Evolutionary conservation across 768 basidiomycete species (phyloP), one percentile per base, ranked within the genome.

Genomic region (Tephrocybe sp.): DNA sequence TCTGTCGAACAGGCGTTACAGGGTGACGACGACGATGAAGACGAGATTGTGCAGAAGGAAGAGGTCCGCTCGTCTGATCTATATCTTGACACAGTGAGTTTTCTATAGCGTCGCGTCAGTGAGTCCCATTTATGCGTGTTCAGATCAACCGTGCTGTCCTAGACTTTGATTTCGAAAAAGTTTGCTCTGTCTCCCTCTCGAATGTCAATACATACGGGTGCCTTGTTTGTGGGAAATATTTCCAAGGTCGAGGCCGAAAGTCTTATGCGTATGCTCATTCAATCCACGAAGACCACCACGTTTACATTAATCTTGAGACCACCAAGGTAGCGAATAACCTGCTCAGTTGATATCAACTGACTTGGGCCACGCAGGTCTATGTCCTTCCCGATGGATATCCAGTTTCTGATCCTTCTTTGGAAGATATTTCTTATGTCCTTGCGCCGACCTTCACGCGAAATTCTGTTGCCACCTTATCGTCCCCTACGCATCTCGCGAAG

Each of bases 151-250:
- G 97, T 54, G 82, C 80, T 41, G 77, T 84, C 39, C 82, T 99
- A 51, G 97, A 99, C 69, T 99, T 99, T 71, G 97, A 99, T 72
- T 99, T 99, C 61, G 97, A 99, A 73, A 94, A 96, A 76, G 82
- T 98, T 22, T 99, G 97, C 77, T 98, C 96, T 8, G 92, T 98
- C 45, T 97, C 92, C 32, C 77, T 92, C 48, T 89, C 91, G 36
- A 96, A 98, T 70, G 94, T 97, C 77, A 97, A 99, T 70, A 89
- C 89, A 56, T 99, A 99, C 64, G 93, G 92, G 31, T 99, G 97
- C 65, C 82, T 99, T 47, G 95, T 98, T 13, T 95, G 92, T 65
- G 97, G 97, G 49, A 98, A 97, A 73, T 99, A 98, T 68, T 98
- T 97, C 65, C 96, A 98, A 76, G 97, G 97, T 20, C 78, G 97